Conservation (phyloP, 768 basidiomycete species). For the Leccinum subgranulosum region DNA sequence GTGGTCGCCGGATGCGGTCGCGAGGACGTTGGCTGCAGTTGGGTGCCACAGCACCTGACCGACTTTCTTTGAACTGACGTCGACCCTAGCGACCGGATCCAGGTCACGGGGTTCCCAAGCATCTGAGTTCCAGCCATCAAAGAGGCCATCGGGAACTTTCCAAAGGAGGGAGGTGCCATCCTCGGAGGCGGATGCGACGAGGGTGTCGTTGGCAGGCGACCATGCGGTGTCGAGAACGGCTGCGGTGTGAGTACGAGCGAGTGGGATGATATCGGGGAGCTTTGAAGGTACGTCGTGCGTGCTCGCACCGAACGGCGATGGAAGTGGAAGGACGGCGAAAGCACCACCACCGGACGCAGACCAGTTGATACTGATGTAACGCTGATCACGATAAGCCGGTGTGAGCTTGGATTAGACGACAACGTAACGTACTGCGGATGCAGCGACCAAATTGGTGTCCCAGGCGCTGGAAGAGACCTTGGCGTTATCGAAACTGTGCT, state of each 20-base stretch:
- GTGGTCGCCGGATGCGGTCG: slow-evolving; percentile 80
- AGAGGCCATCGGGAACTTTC: slow-evolving; percentile 66
- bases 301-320: slow-evolving; percentile 60
- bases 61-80: slow-evolving; percentile 81
- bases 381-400: slow-evolving; percentile 32
- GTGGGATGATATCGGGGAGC: slow-evolving; percentile 88
- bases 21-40: slow-evolving; percentile 81
- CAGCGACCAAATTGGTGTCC: slow-evolving; percentile 92
- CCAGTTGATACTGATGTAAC: slow-evolving; percentile 94
- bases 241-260: slow-evolving; percentile 83
- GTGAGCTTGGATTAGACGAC: not conserved
- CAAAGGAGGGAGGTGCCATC: slow-evolving; percentile 93
- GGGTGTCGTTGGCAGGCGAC: slow-evolving; percentile 89
- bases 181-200: slow-evolving; percentile 91
- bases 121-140: slow-evolving; percentile 85
- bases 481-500: slow-evolving; percentile 75
- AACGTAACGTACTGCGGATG: slow-evolving; percentile 57
- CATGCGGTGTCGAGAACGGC: slow-evolving; percentile 93
- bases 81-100: slow-evolving; percentile 78
- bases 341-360: slow-evolving; percentile 90
- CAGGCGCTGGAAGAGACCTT: slow-evolving; percentile 88
- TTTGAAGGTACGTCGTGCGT: slow-evolving; percentile 61
- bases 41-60: slow-evolving; percentile 96
- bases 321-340: slow-evolving; percentile 89
- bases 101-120: slow-evolving; percentile 81